A percentile compares a stretch with the other conserved stretches of the same genome.
Conservation (phyloP, 164 flowering plant species). For the Nymphaea colorata region DNA sequence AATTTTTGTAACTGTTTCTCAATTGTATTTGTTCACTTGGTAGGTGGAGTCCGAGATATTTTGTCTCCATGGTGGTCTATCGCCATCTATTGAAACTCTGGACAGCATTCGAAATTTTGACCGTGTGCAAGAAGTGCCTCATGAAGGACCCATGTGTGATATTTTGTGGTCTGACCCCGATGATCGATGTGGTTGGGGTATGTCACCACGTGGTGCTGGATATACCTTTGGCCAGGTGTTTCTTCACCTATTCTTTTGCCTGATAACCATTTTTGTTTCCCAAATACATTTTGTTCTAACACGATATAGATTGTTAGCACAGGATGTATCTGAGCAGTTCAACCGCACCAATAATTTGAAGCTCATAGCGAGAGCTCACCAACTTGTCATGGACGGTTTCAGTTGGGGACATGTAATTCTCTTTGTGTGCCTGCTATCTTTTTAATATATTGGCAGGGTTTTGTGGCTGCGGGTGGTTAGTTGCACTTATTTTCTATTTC, state of each 20-base stretch:
- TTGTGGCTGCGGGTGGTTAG: too few species aligned
- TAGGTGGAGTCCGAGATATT: constrained; percentile 94
- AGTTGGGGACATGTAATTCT: constrained; percentile 89
- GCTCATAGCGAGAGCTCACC: constrained; percentile 96
- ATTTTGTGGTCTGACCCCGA: constrained; percentile 96
- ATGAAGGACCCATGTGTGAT: constrained; percentile 96
- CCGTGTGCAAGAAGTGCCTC: constrained; percentile 90
- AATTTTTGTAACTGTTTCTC: too few species aligned
- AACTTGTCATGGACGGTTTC: constrained; percentile 96
- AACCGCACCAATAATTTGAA: constrained; percentile 82
- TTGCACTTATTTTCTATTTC: constrained; percentile 8
- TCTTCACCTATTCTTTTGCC: background rate
- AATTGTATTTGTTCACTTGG: background rate
- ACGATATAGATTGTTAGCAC: constrained; percentile 1
- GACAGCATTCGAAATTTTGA: constrained; percentile 74
- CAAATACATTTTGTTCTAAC: background rate
- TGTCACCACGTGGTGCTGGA: constrained; percentile 96
- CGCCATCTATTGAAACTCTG: constrained; percentile 77
- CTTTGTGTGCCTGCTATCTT: too few species aligned
- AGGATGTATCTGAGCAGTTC: constrained; percentile 98
- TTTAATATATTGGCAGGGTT: too few species aligned
- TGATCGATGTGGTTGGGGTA: constrained; percentile 99
- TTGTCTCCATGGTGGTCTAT: constrained; percentile 85
- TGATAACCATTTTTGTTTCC: background rate
- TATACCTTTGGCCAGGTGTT: constrained; percentile 85